Conservation (phyloP, 225 moss, liverwort and hornwort species). For the Straminergon stramineum region DNA sequence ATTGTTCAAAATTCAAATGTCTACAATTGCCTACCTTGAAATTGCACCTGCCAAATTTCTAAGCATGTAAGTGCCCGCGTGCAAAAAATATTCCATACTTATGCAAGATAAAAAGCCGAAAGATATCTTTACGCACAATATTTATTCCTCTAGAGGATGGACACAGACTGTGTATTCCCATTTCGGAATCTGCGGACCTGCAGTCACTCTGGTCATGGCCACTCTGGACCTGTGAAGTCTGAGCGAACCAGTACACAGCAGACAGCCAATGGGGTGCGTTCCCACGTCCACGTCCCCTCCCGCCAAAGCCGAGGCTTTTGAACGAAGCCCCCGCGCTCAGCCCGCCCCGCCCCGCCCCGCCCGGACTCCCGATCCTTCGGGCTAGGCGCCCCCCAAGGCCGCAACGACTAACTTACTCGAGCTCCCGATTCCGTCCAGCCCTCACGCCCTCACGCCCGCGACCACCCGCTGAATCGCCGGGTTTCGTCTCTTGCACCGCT, state of each 20-base stretch:
- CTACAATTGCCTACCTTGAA: no score
- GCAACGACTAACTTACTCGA: background rate
- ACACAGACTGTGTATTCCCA: background rate
- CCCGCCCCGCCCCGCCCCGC: no score
- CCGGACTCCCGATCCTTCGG: background rate
- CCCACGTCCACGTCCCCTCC: constrained; percentile 2
- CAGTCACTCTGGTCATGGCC: background rate
- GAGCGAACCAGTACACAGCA: background rate
- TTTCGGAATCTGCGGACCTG: background rate
- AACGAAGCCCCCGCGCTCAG: constrained; percentile 8
- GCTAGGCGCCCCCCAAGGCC: background rate
- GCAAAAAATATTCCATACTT: no score
- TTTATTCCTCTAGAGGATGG: no score
- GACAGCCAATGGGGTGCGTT: background rate
- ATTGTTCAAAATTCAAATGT: no score
- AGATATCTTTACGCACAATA: no score
- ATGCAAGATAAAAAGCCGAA: no score
- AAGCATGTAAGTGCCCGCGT: no score
- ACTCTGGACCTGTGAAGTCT: background rate
- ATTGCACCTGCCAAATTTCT: no score
- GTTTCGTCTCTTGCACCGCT: background rate
- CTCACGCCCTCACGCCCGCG: background rate
- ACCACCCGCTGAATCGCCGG: background rate
- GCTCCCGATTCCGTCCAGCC: background rate
- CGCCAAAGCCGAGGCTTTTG: constrained; percentile 21